Conservation (phyloP, 768 basidiomycete species). For the Tricholomella constricta region DNA sequence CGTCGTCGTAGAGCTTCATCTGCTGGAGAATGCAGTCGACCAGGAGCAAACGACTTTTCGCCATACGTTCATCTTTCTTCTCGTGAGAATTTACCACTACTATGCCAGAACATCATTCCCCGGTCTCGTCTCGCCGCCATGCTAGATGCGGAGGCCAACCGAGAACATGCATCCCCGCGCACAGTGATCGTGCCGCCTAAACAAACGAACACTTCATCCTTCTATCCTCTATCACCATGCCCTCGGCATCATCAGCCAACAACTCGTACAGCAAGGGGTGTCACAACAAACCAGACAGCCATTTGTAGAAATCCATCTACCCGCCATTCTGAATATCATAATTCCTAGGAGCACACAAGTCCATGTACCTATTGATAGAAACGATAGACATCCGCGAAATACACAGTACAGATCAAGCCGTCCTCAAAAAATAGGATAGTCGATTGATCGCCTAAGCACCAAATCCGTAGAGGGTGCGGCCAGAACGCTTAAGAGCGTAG, state of each 20-base stretch:
- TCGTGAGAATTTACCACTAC: neutral
- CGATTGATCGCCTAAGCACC: constrained; percentile 52
- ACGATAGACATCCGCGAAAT: neutral
- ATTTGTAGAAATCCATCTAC: neutral
- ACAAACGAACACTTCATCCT: neutral
- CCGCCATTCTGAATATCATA: no score
- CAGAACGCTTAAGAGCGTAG: constrained; percentile 72
- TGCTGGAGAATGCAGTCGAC: constrained; percentile 38
- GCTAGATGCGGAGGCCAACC: constrained; percentile 12
- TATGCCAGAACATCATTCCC: constrained; percentile 26
- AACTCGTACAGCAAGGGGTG: neutral
- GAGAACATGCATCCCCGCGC: neutral
- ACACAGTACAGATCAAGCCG: neutral
- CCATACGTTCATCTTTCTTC: neutral
- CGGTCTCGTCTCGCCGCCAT: constrained; percentile 26
- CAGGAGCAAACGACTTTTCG: constrained; percentile 1
- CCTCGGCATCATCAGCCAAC: constrained; percentile 11
- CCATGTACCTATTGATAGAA: neutral
- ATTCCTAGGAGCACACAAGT: neutral
- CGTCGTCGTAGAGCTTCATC: constrained; percentile 49
- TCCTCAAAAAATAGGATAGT: neutral
- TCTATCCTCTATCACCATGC: constrained; percentile 18
- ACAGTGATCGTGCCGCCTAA: neutral
- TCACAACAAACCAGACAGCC: neutral
- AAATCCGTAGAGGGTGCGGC: constrained; percentile 82